Evolutionary conservation across 139 green algal species (phyloP), one percentile per base, ranked within the genome.

Genomic region (Nannochloris sp.): DNA sequence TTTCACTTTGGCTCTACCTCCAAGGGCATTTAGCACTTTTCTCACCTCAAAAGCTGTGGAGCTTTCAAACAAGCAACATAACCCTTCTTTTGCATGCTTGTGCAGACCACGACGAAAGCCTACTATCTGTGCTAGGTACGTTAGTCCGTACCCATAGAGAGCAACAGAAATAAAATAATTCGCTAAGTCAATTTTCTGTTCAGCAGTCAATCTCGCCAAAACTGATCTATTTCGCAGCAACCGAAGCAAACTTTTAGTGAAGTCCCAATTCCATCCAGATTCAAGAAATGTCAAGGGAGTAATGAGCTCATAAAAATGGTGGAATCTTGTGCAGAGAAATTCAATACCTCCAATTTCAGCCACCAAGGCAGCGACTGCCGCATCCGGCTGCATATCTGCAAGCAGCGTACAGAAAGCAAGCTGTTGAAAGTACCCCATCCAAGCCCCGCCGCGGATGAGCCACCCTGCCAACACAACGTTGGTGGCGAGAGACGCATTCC

Each of bases 1-100:
- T n/a, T 15, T 38, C 4, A 81, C 4, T 9, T 6, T 2, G 14
- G 27, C 1, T 6, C 29, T 15, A 14, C 70, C 70, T 27, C 74
- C 78, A 14, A 70, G 36, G 10, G 58, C 57, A 3, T 35, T 25
- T 27, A 73, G 30, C 3, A 78, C 37, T 64, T 78, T 54, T 44
- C 42, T 12, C 62, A 79, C 71, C 55, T 86, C 80, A 5, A 55
- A 19, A 5, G 5, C 30, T 1, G 42, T 78, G 70, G 70, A 78
- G 62, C 65, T 79, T 65, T 86, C 80, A 64, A 78, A 45, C 65
- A 86, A 63, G 69, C 79, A 86, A 27, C 42, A 6, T 65, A 86
- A 67, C 23, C 67, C 80, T 65, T 86, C 80, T 42, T 80, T 80
- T 30, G 70, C 73, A 10, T 74, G 59, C 70, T 86, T 86, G 80